Conservation (phyloP, 1,139 yeast species). For the Yamadazyma membranifaciens region DNA sequence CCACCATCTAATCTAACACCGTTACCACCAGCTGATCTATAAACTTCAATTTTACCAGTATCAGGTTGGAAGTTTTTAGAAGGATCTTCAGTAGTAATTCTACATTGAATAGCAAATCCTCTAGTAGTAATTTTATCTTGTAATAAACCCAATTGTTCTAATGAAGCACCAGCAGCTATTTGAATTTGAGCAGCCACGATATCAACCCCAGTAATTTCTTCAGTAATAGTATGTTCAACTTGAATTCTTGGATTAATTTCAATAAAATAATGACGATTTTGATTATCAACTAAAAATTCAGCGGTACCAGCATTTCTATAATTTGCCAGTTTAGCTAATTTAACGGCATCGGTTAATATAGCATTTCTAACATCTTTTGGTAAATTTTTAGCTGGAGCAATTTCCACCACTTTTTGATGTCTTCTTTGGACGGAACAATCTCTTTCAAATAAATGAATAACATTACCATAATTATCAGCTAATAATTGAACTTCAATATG, state of each 20-base stretch:
- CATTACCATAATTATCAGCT: constrained; percentile 94
- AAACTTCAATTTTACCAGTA: constrained; percentile 97
- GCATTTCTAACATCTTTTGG: constrained; percentile 84
- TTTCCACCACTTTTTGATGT: constrained; percentile 98
- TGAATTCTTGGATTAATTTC: constrained; percentile 99
- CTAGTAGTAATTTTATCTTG: constrained; percentile 95
- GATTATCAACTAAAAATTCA: constrained; percentile 90
- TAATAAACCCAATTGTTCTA: constrained; percentile 84
- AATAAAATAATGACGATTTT: constrained; percentile 94
- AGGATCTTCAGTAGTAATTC: constrained; percentile 99
- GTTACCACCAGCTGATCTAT: constrained; percentile 98
- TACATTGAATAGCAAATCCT: constrained; percentile 98
- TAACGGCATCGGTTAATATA: constrained; percentile 91
- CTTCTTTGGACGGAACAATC: constrained; percentile 99
- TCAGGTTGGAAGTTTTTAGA: constrained; percentile 96
- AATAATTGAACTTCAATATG: constrained; percentile 96
- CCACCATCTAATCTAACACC: constrained; percentile 99
- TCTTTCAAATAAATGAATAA: constrained; percentile 93
- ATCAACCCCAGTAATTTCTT: constrained; percentile 98
- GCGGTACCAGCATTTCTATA: constrained; percentile 99
- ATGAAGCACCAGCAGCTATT: constrained; percentile 97
- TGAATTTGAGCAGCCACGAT: constrained; percentile 98
- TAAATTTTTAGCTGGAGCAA: constrained; percentile 96
- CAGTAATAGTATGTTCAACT: constrained; percentile 98
- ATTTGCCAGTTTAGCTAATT: constrained; percentile 80